These are phyloP conservation scores for Pleurotus ostreatus DNA, from an alignment of 768 basidiomycete genomes.

Conservation along the genomic window DNA sequence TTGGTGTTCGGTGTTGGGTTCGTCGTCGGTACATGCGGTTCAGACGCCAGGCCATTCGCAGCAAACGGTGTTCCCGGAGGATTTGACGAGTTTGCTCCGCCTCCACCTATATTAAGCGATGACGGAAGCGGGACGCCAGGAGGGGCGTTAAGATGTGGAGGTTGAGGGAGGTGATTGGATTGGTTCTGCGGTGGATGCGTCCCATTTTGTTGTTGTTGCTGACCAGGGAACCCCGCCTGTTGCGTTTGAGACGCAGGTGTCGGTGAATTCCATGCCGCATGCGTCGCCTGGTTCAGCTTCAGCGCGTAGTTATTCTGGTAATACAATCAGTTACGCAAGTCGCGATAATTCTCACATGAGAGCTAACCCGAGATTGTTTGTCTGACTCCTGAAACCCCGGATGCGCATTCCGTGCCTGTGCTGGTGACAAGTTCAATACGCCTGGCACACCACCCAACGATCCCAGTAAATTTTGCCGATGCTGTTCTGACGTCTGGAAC, in stretches of 20 bases:
- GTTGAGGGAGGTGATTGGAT: slow-evolving; percentile 29
- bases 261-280: slow-evolving; percentile 64
- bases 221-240: slow-evolving; percentile 14
- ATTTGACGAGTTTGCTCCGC: slow-evolving; percentile 13
- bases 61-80: slow-evolving; percentile 29
- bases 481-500: slow-evolving; percentile 46
- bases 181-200: slow-evolving; percentile 26
- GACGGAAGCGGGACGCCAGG: slow-evolving; percentile 31
- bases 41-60: slow-evolving; percentile 30
- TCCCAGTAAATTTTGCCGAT: slow-evolving; percentile 57
- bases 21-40: slow-evolving; percentile 26
- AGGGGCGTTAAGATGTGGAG: slow-evolving; percentile 52
- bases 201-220: slow-evolving; percentile 40
- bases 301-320: slow-evolving; percentile 53
- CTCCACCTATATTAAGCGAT: slow-evolving; percentile 1
- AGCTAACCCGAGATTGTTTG: slow-evolving; percentile 33
- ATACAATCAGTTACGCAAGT: background rate
- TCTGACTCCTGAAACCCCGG: slow-evolving; percentile 63
- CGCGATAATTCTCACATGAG: background rate
- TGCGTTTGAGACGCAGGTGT: slow-evolving; percentile 38
- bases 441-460: slow-evolving; percentile 51
- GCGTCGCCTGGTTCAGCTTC: slow-evolving; percentile 60
- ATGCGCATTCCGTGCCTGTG: slow-evolving; percentile 42
- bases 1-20: slow-evolving; percentile 28
- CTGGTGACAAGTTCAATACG: slow-evolving; percentile 52